Conservation (phyloP, 345 rosid genomes). For the Bretschneidera sinensis region DNA sequence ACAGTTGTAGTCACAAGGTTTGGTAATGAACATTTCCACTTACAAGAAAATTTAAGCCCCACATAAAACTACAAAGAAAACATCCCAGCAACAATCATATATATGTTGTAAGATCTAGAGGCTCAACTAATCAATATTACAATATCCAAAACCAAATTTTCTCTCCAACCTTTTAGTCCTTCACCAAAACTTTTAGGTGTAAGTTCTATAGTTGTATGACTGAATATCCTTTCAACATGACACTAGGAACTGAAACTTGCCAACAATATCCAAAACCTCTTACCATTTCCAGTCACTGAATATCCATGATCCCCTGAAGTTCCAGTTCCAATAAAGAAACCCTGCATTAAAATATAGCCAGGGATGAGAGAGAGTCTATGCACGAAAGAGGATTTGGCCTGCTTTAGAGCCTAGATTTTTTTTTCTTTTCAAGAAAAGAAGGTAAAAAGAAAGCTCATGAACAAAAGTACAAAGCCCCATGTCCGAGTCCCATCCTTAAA, state of each 20-base stretch:
- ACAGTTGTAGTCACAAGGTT: too few relatives aligned
- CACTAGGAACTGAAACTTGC: neutral
- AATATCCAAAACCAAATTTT: neutral
- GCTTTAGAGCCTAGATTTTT: neutral
- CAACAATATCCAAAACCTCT: constrained; percentile 7
- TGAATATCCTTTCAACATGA: neutral
- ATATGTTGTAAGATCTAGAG: too few relatives aligned
- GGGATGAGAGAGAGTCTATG: neutral
- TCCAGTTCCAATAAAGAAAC: constrained; percentile 41
- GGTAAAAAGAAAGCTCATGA: neutral
- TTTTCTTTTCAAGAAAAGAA: neutral
- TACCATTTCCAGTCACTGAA: constrained; percentile 51
- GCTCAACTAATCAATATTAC: too few relatives aligned
- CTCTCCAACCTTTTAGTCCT: neutral
- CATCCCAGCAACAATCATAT: neutral
- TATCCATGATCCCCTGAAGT: constrained; percentile 43
- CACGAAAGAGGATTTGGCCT: neutral
- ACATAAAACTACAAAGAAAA: neutral
- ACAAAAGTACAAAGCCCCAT: neutral
- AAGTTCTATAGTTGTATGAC: neutral
- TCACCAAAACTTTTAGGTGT: neutral
- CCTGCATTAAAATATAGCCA: constrained; percentile 37
- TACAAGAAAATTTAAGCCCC: neutral
- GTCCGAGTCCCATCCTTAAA: neutral
- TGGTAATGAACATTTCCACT: too few relatives aligned